Percentiles rank a stretch among this genome's conserved stretches.
phyloP scores from a whole-genome alignment of 805 yeast genomes.

The Hanseniaspora occidentalis region DNA sequence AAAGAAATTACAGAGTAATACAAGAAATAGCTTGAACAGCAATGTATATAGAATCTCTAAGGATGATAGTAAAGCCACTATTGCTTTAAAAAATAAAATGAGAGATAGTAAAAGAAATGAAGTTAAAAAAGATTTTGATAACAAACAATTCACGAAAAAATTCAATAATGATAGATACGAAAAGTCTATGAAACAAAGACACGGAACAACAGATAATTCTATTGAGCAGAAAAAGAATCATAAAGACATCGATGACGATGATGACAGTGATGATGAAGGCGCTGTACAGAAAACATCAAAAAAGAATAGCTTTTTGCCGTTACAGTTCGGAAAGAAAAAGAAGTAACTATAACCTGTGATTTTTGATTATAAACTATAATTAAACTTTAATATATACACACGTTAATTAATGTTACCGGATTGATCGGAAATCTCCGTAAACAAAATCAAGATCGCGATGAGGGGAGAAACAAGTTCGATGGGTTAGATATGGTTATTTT shows the following conservation, averaged over 20 bases:
- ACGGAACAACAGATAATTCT: background rate
- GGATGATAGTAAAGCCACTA: conserved; percentile 25
- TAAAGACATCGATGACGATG: conserved; percentile 4
- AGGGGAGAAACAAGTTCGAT: too few relatives aligned
- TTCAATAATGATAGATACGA: background rate
- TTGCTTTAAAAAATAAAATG: conserved; percentile 24
- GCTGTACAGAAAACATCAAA: conserved; percentile 11
- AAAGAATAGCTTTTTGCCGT: conserved; percentile 18
- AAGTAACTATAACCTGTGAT: too few relatives aligned
- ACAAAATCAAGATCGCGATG: too few relatives aligned
- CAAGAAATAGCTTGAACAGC: conserved; percentile 5
- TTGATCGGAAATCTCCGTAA: too few relatives aligned
- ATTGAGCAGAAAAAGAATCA: background rate
- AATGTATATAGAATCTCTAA: conserved; percentile 18
- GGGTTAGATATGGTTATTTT: too few relatives aligned
- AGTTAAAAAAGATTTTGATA: conserved; percentile 6
- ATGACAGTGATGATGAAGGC: conserved; percentile 12
- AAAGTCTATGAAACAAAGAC: background rate
- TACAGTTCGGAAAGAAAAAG: conserved; percentile 15
- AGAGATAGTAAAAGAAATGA: conserved; percentile 13
- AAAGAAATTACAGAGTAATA: conserved; percentile 14
- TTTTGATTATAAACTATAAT: too few relatives aligned
- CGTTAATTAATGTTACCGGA: too few relatives aligned
- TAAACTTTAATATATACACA: too few relatives aligned
- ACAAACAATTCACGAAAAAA: background rate